Conservation (phyloP, 2,329 filamentous ascomycete genomes). For the Paraconiothyrium sp. region DNA sequence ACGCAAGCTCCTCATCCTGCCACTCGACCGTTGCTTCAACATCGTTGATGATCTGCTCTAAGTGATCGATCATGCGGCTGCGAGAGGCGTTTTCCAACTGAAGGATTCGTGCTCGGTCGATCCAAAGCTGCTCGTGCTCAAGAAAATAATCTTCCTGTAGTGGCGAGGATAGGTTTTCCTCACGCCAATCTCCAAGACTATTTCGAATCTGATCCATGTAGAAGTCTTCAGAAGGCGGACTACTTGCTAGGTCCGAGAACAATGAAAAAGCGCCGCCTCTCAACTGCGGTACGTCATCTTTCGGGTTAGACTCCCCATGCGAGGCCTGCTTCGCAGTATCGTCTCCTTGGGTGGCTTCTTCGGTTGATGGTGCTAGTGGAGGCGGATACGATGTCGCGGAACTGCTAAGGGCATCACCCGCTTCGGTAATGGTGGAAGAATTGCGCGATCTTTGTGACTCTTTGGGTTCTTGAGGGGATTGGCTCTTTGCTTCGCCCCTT, state of each 20-base stretch:
- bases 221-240: not conserved
- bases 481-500: not conserved
- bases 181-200: not conserved
- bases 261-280: conserved; percentile 7
- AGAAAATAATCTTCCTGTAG: not conserved
- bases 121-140: conserved; percentile 3
- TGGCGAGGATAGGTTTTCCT: not conserved
- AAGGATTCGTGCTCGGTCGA: conserved; percentile 11
- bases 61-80: conserved; percentile 7
- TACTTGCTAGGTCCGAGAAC: not conserved
- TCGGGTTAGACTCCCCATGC: not conserved
- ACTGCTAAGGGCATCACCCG: not conserved
- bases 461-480: not conserved
- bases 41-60: conserved; percentile 13
- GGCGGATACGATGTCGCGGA: not conserved
- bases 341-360: conserved; percentile 1
- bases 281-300: not conserved
- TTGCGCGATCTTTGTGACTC: not conserved
- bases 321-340: not conserved
- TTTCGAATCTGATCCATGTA: not conserved
- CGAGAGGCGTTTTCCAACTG: conserved; percentile 13
- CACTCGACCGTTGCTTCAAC: conserved; percentile 14
- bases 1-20: conserved; percentile 13
- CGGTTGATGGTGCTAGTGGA: not conserved
- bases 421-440: conserved; percentile 4